Base-by-base conservation (phyloP, 768 basidiomycete species). In the Xerocomellus amylosporus region DNA sequence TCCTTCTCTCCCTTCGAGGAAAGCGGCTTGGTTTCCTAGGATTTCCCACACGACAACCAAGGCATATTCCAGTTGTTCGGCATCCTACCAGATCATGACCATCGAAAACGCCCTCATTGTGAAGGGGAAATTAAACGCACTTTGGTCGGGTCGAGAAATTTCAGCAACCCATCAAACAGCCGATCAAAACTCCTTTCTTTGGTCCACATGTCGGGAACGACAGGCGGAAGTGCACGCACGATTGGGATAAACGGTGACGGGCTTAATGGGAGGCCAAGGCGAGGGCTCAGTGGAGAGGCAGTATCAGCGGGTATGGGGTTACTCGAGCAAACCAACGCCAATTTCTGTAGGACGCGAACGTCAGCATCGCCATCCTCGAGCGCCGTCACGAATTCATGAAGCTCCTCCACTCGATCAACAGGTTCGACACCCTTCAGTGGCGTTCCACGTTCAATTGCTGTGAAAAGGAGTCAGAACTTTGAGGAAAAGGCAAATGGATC, bases 1-100 rank as follows among this genome's bases (percentile, higher is more conserved):
- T 10, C 82, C 79, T 73, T 95, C 93, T 55, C 81, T 82, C 42
- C 90, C 88, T 67, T 94, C 92, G 13, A 95, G 73, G 58, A 85
- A 79, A 30, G 77, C 69, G 22, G 82, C 77, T 66, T 93, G 90
- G 60, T 86, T 80, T 64, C 87, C 87, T 6, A 95, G 73, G 65
- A 93, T 77, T 69, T 94, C 92, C 88, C 88, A 94, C 12, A 93
- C 64, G 31, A 90, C 75, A 53, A 93, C 87, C 59, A 95, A 72
- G 26, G 84, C 92, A 62, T 91, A 90, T 65, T 88, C 86, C 26
- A 93, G 74, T 50, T 80, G 75, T 59, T 86, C 82, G 44, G 80
- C 79, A 46, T 73, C 74, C 89, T 94, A 64, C 33, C 49, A 47
- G 5, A 52, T 42, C 8, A 53, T 46, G 8, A 41, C 42, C 9